Conservation (phyloP, 345 rosid species). For the Raphanus sativus region DNA sequence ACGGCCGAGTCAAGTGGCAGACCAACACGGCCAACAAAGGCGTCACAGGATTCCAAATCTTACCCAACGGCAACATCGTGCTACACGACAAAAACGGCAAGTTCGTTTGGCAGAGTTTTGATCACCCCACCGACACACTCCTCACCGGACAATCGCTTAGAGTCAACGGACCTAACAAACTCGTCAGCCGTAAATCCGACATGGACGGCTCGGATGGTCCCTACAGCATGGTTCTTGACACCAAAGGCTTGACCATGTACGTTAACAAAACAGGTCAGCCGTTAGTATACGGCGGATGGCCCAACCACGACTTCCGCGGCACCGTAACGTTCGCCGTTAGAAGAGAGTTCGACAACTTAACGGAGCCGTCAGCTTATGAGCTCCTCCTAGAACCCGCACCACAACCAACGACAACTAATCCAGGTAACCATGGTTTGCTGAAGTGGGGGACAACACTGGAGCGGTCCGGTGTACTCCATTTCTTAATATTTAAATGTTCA, state of each 20-base stretch:
- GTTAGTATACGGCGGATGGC: constrained; percentile 33
- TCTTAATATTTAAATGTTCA: too few species aligned
- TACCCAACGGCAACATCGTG: constrained; percentile 63
- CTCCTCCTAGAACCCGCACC: constrained; percentile 38
- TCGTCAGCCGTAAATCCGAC: constrained; percentile 57
- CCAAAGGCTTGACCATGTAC: constrained; percentile 42
- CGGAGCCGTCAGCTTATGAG: constrained; percentile 32
- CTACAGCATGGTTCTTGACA: constrained; percentile 56
- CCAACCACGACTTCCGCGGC: constrained; percentile 28
- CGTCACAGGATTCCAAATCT: constrained; percentile 52
- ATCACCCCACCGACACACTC: constrained; percentile 61
- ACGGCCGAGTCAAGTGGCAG: constrained; percentile 65
- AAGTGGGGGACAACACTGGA: too few species aligned
- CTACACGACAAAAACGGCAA: constrained; percentile 48
- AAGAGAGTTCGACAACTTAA: constrained; percentile 1
- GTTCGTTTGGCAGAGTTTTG: constrained; percentile 63
- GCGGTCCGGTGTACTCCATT: too few species aligned
- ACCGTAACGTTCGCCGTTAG: constrained; percentile 31
- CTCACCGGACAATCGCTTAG: constrained; percentile 51
- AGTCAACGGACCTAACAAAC: constrained; percentile 41
- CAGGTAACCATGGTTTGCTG: background rate
- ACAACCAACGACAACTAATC: background rate
- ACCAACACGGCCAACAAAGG: constrained; percentile 64
- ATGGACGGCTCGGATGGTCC: constrained; percentile 45
- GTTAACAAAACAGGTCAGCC: constrained; percentile 42